Conservation (phyloP, 2,329 filamentous ascomycete genomes). For the Volutella citrinella region DNA sequence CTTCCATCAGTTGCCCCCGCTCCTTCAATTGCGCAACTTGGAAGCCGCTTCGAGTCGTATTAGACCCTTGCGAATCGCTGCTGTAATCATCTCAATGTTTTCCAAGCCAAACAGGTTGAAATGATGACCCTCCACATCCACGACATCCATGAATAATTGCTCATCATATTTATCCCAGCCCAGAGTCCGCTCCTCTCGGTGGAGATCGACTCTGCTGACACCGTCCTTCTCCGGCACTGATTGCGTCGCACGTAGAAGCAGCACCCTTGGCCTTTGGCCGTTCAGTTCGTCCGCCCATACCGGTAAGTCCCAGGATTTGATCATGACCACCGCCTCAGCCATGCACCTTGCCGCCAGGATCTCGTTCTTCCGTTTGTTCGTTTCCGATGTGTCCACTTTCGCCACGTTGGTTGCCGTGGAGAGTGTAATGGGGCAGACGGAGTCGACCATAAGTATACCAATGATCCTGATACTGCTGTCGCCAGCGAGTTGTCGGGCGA, state of each 20-base stretch:
- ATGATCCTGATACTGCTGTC: slow-evolving; percentile 37
- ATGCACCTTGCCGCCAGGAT: slow-evolving; percentile 38
- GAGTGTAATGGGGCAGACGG: slow-evolving; percentile 35
- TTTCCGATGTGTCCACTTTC: slow-evolving; percentile 17
- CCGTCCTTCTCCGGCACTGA: slow-evolving; percentile 31
- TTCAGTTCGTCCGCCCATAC: slow-evolving; percentile 29
- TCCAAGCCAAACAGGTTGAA: slow-evolving; percentile 43
- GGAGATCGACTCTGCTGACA: slow-evolving; percentile 39
- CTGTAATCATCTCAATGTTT: slow-evolving; percentile 26
- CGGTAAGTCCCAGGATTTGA: slow-evolving; percentile 39
- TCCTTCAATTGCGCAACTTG: too few relatives aligned
- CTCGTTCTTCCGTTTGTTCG: slow-evolving; percentile 34
- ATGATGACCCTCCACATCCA: slow-evolving; percentile 52
- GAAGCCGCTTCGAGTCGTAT: slow-evolving; percentile 15
- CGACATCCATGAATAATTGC: slow-evolving; percentile 40
- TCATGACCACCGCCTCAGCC: slow-evolving; percentile 39
- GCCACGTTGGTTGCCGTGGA: slow-evolving; percentile 5
- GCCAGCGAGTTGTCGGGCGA: slow-evolving; percentile 41
- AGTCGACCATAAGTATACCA: slow-evolving; percentile 54
- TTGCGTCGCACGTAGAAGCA: slow-evolving; percentile 45
- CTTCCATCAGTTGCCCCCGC: too few relatives aligned
- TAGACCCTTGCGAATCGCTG: slow-evolving; percentile 19
- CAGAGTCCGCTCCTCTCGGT: slow-evolving; percentile 38
- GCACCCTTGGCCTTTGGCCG: slow-evolving; percentile 34
- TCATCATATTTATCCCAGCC: slow-evolving; percentile 49